Percentiles rank a stretch among this genome's conserved stretches.
These are phyloP conservation scores for Paraphysoderma sedebokerense DNA, from an alignment of 371 early-diverging fungal genomes.

Conservation along the genomic window DNA sequence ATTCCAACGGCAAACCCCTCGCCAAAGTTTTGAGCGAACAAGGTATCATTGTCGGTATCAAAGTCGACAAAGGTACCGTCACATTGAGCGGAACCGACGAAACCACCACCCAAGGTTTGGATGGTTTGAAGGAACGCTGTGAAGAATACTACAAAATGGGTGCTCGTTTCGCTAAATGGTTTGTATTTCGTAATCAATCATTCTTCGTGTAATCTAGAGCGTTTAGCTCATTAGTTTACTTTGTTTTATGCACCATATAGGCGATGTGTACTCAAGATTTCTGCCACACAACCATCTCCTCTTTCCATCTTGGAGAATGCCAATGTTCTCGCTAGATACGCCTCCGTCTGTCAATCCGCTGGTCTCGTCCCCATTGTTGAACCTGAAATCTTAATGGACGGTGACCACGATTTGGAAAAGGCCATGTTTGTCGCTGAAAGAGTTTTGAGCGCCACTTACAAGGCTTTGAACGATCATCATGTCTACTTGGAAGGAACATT, in stretches of 20 bases:
- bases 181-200: too few species aligned
- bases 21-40: conserved; percentile 20
- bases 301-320: conserved; percentile 40
- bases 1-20: conserved; percentile 25
- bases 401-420: conserved; percentile 30
- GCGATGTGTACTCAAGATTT: conserved; percentile 37
- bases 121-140: conserved; percentile 34
- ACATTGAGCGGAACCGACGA: conserved; percentile 24
- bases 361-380: conserved; percentile 49
- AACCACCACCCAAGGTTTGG: conserved; percentile 42
- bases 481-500: conserved; percentile 43
- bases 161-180: conserved; percentile 54
- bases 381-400: conserved; percentile 51
- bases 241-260: conserved; percentile 5
- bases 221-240: neutral
- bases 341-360: conserved; percentile 32
- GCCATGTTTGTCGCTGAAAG: conserved; percentile 22
- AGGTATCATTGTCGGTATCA: conserved; percentile 39
- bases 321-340: conserved; percentile 42
- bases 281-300: conserved; percentile 17
- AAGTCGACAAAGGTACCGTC: conserved; percentile 42
- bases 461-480: conserved; percentile 26
- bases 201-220: neutral
- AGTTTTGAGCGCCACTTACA: conserved; percentile 33
- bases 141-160: conserved; percentile 23